Conservation (phyloP, 345 rosid species). For the Camelina laxa region DNA sequence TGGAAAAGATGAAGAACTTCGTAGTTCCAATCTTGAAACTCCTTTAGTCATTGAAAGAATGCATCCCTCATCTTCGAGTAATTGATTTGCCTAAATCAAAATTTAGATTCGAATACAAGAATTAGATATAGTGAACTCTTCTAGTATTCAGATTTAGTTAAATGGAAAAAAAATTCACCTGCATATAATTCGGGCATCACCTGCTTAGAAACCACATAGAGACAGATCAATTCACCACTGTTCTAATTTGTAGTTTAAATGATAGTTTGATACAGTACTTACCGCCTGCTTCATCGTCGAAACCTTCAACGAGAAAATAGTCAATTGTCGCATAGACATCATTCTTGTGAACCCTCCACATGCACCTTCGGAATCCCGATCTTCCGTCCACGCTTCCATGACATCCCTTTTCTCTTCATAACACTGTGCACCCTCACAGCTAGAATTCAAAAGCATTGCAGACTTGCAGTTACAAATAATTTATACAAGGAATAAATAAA, state of each 20-base stretch:
- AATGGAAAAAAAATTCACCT: conserved; percentile 48
- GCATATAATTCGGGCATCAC: conserved; percentile 74
- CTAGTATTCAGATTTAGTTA: neutral
- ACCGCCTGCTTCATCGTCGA: conserved; percentile 73
- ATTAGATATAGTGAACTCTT: neutral
- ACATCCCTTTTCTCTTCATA: conserved; percentile 52
- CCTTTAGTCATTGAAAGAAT: conserved; percentile 42
- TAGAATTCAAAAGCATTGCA: conserved; percentile 42
- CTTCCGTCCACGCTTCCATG: conserved; percentile 61
- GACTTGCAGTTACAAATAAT: conserved; percentile 1
- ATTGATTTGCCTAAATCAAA: conserved; percentile 52
- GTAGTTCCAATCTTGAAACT: conserved; percentile 44
- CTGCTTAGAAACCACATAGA: conserved; percentile 42
- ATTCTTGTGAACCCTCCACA: conserved; percentile 48
- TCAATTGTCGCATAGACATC: conserved; percentile 67
- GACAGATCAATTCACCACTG: conserved; percentile 1
- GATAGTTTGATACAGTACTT: conserved; percentile 11
- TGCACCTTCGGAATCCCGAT: conserved; percentile 70
- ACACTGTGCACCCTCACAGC: conserved; percentile 63
- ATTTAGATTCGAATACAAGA: neutral
- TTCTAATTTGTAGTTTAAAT: neutral
- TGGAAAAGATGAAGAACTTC: conserved; percentile 56
- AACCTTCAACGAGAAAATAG: conserved; percentile 63
- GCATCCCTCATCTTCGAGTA: conserved; percentile 54
- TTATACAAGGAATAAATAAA: neutral